These are phyloP conservation scores for Suhomyces canberraensis DNA, from an alignment of 805 yeast genomes.

Conservation along the genomic window DNA sequence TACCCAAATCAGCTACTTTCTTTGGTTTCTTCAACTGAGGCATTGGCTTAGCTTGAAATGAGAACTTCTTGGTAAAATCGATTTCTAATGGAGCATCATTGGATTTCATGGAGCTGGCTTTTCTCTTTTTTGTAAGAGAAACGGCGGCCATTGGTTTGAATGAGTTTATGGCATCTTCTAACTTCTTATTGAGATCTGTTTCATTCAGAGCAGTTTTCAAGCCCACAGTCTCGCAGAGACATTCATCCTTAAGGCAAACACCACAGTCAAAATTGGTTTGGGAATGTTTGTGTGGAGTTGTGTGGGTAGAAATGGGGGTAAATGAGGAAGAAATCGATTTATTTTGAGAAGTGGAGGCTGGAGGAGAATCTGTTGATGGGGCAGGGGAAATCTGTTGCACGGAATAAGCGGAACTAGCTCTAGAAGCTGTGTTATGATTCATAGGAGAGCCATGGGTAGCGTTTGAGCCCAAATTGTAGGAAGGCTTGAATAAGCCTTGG, in stretches of 20 bases:
- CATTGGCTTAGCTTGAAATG: slow-evolving; percentile 25
- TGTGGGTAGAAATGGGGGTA: background rate
- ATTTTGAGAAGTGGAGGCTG: slow-evolving; percentile 15
- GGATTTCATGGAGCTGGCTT: slow-evolving; percentile 5
- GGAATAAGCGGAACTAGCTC: slow-evolving; percentile 23
- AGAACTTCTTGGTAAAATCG: slow-evolving; percentile 55
- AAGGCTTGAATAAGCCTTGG: slow-evolving; percentile 8
- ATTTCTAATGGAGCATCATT: slow-evolving; percentile 31
- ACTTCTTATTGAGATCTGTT: slow-evolving; percentile 14
- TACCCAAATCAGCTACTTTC: slow-evolving; percentile 16
- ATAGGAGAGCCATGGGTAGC: slow-evolving; percentile 8
- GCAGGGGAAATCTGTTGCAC: slow-evolving; percentile 54
- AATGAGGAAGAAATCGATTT: background rate
- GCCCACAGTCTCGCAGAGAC: slow-evolving; percentile 59
- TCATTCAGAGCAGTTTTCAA: slow-evolving; percentile 23
- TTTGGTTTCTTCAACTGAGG: slow-evolving; percentile 22
- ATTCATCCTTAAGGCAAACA: slow-evolving; percentile 65
- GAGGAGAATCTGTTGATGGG: slow-evolving; percentile 48
- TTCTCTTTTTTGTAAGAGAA: slow-evolving; percentile 44
- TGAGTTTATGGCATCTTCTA: slow-evolving; percentile 34
- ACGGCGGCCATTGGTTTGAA: slow-evolving; percentile 69
- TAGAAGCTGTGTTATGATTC: slow-evolving; percentile 6
- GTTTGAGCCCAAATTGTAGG: slow-evolving; percentile 7
- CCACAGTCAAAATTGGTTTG: slow-evolving; percentile 49
- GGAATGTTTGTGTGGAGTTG: slow-evolving; percentile 4